Evolutionary conservation across 345 rosid species (phyloP), one percentile per base, ranked within the genome.

Genomic region (Pistacia vera): DNA sequence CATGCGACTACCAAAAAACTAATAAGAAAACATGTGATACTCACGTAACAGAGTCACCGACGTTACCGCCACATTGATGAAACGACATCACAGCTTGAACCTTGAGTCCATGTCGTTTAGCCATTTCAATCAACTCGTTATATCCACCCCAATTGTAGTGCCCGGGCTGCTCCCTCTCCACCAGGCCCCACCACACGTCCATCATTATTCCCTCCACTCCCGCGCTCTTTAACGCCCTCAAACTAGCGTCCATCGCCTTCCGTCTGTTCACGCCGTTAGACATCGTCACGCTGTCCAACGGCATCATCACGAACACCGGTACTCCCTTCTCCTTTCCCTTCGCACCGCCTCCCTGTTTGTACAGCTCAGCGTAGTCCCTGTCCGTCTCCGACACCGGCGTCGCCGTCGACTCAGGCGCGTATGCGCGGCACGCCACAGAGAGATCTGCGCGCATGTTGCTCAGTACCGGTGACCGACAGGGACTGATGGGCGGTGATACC

Each of bases 141-240:
- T 93, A 96, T 18, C 99, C 99, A 25, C 99, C 99, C 99, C 99
- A 96, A 49, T 93, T 91, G 75, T 96, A 96, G 65, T 72, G 70
- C 28, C 98, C 98, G 0, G 98, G 93, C 52, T 87, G 68, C 1
- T 93, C 98, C 58, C 88, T 90, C 91, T 96, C 99, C 76, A 96
- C 99, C 82, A 96, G 84, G 22, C 99, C 99, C 99, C 99, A 96
- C 99, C 99, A 96, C 51, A 96, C n/a, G n/a, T 96, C 99, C 68
- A 96, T 87, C 99, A 96, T 96, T 8, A 96, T 79, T 58, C 99
- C 99, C 67, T 93, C 97, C 67, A 92, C 99, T 30, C 99, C 98
- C 17, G 98, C 98, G 80, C 97, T 91, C 83, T 91, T 93, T 91
- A 96, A 75, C 83, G 99, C 99, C 80, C 88, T 92, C 51, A 96